Evolutionary conservation across 108 stramenopile species (phyloP).

Genomic region (Skeletonema marinoi): DNA sequence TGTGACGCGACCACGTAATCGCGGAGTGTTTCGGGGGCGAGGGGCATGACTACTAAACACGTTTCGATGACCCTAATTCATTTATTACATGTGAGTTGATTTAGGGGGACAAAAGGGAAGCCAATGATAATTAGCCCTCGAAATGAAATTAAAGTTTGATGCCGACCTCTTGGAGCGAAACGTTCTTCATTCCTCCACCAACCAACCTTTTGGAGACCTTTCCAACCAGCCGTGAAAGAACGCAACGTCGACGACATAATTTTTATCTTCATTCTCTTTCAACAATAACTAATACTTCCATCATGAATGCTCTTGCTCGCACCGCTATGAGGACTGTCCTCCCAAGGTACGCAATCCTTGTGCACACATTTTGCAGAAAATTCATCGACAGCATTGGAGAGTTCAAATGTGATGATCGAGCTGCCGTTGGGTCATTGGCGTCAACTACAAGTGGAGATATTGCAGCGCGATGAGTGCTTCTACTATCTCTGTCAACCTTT

Average conservation of each 20-base stretch:
- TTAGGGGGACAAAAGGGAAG: too few relatives aligned
- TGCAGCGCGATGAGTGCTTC: background rate
- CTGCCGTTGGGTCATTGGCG: constrained; percentile 9
- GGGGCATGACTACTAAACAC: too few relatives aligned
- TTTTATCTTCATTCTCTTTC: background rate
- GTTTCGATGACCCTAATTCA: too few relatives aligned
- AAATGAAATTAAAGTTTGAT: background rate
- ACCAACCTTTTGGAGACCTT: background rate
- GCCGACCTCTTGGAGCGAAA: background rate
- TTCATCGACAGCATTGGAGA: background rate
- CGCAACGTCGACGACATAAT: background rate
- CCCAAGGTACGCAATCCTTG: constrained; percentile 24
- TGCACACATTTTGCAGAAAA: background rate
- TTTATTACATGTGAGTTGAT: too few relatives aligned
- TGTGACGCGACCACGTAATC: too few relatives aligned
- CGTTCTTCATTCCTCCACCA: background rate
- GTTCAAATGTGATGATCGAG: background rate
- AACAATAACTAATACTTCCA: constrained; percentile 4
- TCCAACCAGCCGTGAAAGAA: background rate
- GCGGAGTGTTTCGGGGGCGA: too few relatives aligned
- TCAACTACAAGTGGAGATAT: background rate
- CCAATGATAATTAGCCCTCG: too few relatives aligned
- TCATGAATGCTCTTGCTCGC: constrained; percentile 44
- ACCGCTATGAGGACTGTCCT: constrained; percentile 40
- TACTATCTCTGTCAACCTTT: background rate